These are phyloP conservation scores for Lasiodiplodia sp. DNA, from an alignment of 2,329 filamentous ascomycete genomes.

Conservation along the genomic window DNA sequence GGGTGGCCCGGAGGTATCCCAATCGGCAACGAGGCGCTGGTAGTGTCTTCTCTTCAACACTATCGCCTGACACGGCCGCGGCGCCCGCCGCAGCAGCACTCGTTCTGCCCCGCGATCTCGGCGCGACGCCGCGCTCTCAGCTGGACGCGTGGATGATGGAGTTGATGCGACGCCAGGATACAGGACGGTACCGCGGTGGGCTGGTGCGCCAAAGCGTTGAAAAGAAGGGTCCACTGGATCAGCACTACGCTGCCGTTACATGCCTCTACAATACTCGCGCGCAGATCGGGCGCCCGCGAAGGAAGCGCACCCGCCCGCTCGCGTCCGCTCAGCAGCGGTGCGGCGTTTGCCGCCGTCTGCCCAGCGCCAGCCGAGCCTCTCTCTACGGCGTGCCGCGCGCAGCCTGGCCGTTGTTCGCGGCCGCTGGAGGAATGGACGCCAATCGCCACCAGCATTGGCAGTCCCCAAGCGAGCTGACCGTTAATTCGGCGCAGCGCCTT, in stretches of 20 bases:
- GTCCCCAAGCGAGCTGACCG: slow-evolving; percentile 25
- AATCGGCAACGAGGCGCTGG: background rate
- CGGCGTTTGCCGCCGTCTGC: background rate
- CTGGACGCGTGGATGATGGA: background rate
- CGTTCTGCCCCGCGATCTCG: background rate
- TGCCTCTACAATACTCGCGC: background rate
- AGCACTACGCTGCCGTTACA: no score
- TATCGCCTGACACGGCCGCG: slow-evolving; percentile 11
- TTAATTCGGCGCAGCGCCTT: slow-evolving; percentile 28
- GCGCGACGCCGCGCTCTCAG: slow-evolving; percentile 1
- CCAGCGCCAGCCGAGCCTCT: background rate
- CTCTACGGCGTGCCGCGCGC: background rate
- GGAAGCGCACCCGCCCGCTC: slow-evolving; percentile 13
- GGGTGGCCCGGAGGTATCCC: background rate
- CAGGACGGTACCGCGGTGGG: background rate
- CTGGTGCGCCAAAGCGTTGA: background rate
- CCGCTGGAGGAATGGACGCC: background rate
- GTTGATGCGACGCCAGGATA: slow-evolving; percentile 17
- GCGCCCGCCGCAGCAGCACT: background rate
- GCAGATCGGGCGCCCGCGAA: slow-evolving; percentile 14
- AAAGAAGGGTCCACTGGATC: slow-evolving; percentile 14
- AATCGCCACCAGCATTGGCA: slow-evolving; percentile 21
- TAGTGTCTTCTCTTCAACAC: background rate
- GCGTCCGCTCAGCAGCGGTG: background rate
- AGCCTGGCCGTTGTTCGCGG: background rate